phyloP scores from a whole-genome alignment of 2,329 filamentous ascomycete genomes.

The Pseudocercospora cruenta region DNA sequence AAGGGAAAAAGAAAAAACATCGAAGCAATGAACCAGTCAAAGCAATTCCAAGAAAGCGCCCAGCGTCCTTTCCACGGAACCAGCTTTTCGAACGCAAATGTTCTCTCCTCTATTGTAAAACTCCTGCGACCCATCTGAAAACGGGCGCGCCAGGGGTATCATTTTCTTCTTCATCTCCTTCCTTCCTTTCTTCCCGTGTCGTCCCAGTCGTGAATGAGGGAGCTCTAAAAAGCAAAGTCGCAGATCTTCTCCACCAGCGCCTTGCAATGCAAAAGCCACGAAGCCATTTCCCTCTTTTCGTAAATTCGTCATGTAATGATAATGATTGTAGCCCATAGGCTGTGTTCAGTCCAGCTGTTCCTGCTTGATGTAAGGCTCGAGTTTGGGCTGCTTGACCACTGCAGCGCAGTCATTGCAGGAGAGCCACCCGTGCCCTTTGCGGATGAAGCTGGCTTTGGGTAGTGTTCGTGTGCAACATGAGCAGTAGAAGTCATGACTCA shows the following conservation, averaged over 20 bases:
- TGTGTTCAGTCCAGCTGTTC: background rate
- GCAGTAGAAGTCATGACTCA: background rate
- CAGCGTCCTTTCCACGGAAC: background rate
- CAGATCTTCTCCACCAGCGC: slow-evolving; percentile 7
- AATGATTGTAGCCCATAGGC: background rate
- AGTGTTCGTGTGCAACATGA: background rate
- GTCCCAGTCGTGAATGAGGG: background rate
- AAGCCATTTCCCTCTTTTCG: background rate
- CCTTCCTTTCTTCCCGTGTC: background rate
- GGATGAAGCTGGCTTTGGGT: background rate
- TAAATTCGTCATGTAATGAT: slow-evolving; percentile 9
- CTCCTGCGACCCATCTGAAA: background rate
- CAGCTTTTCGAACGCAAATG: background rate
- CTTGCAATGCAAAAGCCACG: slow-evolving; percentile 4
- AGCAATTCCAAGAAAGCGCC: background rate
- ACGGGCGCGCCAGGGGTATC: slow-evolving; percentile 2
- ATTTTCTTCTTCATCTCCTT: background rate
- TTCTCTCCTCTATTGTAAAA: background rate
- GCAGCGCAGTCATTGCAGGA: background rate
- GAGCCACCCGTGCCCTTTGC: background rate
- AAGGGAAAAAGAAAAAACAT: background rate
- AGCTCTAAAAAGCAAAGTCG: background rate
- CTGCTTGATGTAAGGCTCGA: background rate
- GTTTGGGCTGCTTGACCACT: background rate
- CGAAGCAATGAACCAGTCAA: background rate